Evolutionary conservation across 1,139 yeast species (phyloP).

Genomic region (Arxiozyma telluris): DNA sequence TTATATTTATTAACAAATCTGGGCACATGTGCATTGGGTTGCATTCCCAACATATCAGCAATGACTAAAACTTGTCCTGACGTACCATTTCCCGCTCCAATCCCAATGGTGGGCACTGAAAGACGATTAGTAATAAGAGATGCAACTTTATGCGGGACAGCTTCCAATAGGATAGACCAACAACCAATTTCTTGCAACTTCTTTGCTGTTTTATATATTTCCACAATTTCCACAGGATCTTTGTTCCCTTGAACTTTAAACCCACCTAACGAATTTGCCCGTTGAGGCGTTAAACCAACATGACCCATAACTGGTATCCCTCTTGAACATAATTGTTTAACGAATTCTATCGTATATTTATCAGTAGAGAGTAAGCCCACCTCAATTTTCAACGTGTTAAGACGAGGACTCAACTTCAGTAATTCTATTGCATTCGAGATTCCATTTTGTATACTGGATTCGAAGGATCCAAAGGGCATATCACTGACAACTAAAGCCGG

Average conservation of each 20-base stretch:
- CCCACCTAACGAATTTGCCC: constrained; percentile 73
- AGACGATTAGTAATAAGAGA: constrained; percentile 50
- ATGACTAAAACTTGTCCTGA: constrained; percentile 89
- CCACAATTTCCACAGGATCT: constrained; percentile 44
- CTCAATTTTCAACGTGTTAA: constrained; percentile 80
- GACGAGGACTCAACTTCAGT: constrained; percentile 52
- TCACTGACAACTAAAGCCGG: constrained; percentile 61
- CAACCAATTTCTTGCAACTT: constrained; percentile 72
- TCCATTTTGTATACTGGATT: constrained; percentile 56
- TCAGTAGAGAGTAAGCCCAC: constrained; percentile 58
- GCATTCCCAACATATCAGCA: constrained; percentile 76
- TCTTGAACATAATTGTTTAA: constrained; percentile 29
- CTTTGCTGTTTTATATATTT: constrained; percentile 59
- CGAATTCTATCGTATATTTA: constrained; percentile 19
- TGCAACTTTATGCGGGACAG: constrained; percentile 75
- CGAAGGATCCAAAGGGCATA: constrained; percentile 83
- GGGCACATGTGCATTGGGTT: constrained; percentile 44
- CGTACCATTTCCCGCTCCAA: constrained; percentile 83
- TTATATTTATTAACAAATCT: constrained; percentile 72
- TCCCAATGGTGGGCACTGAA: constrained; percentile 79
- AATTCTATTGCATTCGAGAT: constrained; percentile 52
- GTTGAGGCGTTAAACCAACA: constrained; percentile 87
- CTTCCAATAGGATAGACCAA: constrained; percentile 68
- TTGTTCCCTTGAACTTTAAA: constrained; percentile 74
- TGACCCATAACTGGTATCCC: constrained; percentile 94